A percentile compares a stretch with the other conserved stretches of the same genome.
These are phyloP conservation scores for Apiospora pterosperma DNA, from an alignment of 2,329 filamentous ascomycete genomes.

Conservation along the genomic window DNA sequence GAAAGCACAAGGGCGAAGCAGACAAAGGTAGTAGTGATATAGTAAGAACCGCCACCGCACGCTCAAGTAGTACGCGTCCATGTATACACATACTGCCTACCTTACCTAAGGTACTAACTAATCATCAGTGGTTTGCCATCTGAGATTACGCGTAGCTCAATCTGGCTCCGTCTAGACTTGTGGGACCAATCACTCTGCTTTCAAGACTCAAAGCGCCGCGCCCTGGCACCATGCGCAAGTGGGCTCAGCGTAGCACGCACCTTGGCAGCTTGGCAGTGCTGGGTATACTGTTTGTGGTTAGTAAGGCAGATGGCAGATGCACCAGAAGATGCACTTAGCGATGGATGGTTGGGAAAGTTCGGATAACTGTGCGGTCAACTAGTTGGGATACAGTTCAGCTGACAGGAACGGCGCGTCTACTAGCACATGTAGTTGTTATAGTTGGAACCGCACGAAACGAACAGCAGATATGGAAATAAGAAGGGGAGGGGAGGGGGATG, in stretches of 20 bases:
- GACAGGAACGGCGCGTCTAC: background rate
- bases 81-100: no score
- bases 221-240: no score
- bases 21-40: background rate
- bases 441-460: background rate
- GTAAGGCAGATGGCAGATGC: background rate
- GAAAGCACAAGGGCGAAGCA: background rate
- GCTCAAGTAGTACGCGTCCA: background rate
- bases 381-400: background rate
- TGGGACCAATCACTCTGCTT: background rate
- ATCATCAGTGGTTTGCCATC: background rate
- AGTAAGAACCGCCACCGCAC: background rate
- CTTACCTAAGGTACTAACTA: no score
- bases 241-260: background rate
- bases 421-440: no score
- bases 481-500: background rate
- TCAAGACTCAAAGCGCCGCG: background rate
- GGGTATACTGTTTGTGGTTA: background rate
- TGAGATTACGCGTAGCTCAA: slow-evolving; percentile 2
- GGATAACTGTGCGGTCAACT: background rate
- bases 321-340: no score
- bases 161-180: background rate
- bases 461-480: background rate
- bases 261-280: background rate
- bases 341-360: background rate